phyloP scores from a whole-genome alignment of 73 alveolate species.

The Uronychia binucleata region DNA sequence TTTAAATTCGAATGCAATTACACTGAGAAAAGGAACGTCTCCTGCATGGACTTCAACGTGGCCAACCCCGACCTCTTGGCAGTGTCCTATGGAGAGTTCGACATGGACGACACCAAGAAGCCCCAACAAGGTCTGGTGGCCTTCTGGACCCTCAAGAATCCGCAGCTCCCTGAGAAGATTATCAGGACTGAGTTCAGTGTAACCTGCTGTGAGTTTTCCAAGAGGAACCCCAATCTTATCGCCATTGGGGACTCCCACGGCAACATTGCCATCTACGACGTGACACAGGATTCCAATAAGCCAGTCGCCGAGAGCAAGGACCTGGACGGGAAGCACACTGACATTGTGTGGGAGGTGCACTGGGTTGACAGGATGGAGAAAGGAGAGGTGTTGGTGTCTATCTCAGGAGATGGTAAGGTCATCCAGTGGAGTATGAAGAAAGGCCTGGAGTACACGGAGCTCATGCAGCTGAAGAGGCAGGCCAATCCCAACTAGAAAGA shows the following conservation, averaged over 20 bases:
- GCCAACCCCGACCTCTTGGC: slow-evolving; percentile 95
- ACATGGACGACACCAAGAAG: slow-evolving; percentile 72
- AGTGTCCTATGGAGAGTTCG: slow-evolving; percentile 93
- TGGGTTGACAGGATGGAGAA: slow-evolving; percentile 95
- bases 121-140: slow-evolving; percentile 77
- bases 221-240: slow-evolving; percentile 91
- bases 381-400: slow-evolving; percentile 91
- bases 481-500: slow-evolving; percentile 89
- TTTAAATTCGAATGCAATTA: slow-evolving; percentile 87
- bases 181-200: slow-evolving; percentile 87
- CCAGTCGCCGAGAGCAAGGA: slow-evolving; percentile 95
- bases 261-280: slow-evolving; percentile 91
- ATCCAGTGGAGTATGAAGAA: slow-evolving; percentile 97
- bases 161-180: slow-evolving; percentile 97
- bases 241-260: slow-evolving; percentile 97
- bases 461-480: slow-evolving; percentile 92
- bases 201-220: slow-evolving; percentile 89
- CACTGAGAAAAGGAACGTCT: slow-evolving; percentile 83
- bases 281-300: slow-evolving; percentile 79
- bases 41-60: slow-evolving; percentile 94
- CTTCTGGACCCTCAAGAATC: slow-evolving; percentile 97
- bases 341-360: slow-evolving; percentile 96
- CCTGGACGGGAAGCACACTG: slow-evolving; percentile 96
- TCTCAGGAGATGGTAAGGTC: slow-evolving; percentile 94
- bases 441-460: slow-evolving; percentile 96